Evolutionary conservation across 495 filamentous ascomycete genomes (phyloP).

Genomic region (Hapsidospora chrysogenum): DNA sequence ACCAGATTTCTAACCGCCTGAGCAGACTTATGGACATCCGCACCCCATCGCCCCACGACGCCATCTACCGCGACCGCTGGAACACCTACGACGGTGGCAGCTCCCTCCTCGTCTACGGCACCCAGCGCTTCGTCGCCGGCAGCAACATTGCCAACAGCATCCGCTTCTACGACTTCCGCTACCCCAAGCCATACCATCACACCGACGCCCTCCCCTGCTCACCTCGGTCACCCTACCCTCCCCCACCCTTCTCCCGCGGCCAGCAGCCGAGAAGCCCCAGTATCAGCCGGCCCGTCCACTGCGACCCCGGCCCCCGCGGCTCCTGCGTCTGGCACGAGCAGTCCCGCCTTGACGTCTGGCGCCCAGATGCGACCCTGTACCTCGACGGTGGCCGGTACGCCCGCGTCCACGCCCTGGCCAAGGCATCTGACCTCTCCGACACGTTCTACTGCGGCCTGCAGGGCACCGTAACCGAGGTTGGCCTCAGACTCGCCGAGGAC

Average conservation of each 20-base stretch:
- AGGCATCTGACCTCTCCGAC: slow-evolving; percentile 21
- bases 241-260: slow-evolving; percentile 9
- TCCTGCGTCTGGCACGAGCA: slow-evolving; percentile 25
- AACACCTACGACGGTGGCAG: slow-evolving; percentile 20
- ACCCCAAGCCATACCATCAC: slow-evolving; percentile 24
- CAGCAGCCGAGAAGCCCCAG: too few relatives aligned
- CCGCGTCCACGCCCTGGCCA: slow-evolving; percentile 18
- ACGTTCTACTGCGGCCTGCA: slow-evolving; percentile 24
- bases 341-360: slow-evolving; percentile 20
- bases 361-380: slow-evolving; percentile 25
- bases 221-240: slow-evolving; percentile 14
- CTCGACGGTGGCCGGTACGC: slow-evolving; percentile 8
- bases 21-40: slow-evolving; percentile 25
- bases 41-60: slow-evolving; percentile 16
- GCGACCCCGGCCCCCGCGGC: slow-evolving; percentile 11
- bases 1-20: too few relatives aligned
- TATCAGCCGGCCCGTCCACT: slow-evolving; percentile 3
- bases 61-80: slow-evolving; percentile 26
- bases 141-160: slow-evolving; percentile 16
- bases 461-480: slow-evolving; percentile 19
- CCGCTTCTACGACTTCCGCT: slow-evolving; percentile 32
- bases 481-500: slow-evolving; percentile 4
- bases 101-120: slow-evolving; percentile 21
- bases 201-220: slow-evolving; percentile 22
- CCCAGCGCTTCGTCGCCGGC: slow-evolving; percentile 24